phyloP scores from a whole-genome alignment of 73 alveolate genomes.

The Tetrahymena thermophila region DNA sequence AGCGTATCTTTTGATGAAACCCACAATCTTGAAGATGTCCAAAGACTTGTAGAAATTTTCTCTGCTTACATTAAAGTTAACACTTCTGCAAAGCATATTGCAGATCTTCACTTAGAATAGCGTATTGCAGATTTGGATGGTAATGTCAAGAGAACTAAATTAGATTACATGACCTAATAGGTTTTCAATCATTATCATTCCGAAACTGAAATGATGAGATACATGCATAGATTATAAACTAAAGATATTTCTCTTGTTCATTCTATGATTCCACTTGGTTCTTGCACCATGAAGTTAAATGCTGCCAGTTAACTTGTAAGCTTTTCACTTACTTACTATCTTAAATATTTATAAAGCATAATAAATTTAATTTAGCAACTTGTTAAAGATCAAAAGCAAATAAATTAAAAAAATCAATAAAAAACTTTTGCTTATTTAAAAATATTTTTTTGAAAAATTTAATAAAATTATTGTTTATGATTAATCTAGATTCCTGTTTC shows the following conservation, averaged over 20 bases:
- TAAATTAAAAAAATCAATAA: not conserved
- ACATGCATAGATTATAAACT: slow-evolving; percentile 64
- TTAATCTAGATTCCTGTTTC: slow-evolving; percentile 77
- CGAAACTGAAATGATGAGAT: slow-evolving; percentile 89
- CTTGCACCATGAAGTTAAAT: slow-evolving; percentile 93
- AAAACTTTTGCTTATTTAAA: too few relatives aligned
- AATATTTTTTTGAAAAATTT: not conserved
- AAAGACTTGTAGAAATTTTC: slow-evolving; percentile 40
- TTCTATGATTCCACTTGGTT: slow-evolving; percentile 84
- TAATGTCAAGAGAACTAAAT: slow-evolving; percentile 15
- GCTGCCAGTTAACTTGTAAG: slow-evolving; percentile 57
- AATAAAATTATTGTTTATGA: not conserved
- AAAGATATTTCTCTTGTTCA: slow-evolving; percentile 65
- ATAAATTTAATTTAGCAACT: not conserved
- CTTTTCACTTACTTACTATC: not conserved
- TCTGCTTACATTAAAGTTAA: slow-evolving; percentile 23
- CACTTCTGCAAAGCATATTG: not conserved
- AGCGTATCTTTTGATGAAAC: slow-evolving; percentile 78
- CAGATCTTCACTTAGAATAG: not conserved
- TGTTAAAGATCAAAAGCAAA: not conserved
- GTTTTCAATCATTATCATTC: slow-evolving; percentile 64
- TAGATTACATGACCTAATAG: slow-evolving; percentile 50
- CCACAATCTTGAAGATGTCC: slow-evolving; percentile 57
- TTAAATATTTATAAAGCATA: not conserved
- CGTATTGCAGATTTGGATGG: not conserved